Conservation (phyloP, 306 rosid species). For the Acacia acuminata region DNA sequence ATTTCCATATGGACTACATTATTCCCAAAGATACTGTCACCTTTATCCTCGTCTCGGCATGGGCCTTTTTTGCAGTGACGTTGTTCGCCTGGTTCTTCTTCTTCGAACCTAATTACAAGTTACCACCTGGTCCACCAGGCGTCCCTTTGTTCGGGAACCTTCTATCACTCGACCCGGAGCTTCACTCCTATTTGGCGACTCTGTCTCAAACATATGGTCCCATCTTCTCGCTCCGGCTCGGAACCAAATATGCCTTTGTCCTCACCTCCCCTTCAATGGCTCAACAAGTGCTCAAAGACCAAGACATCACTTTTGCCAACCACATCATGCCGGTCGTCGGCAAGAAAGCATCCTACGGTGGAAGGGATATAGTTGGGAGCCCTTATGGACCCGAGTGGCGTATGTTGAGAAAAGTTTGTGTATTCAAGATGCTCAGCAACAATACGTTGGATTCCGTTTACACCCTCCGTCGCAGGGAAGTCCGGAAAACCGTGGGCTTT, state of each 20-base stretch:
- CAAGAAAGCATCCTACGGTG: slow-evolving; percentile 39
- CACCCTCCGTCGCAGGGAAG: slow-evolving; percentile 54
- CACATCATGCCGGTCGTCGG: slow-evolving; percentile 62
- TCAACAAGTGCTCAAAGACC: slow-evolving; percentile 56
- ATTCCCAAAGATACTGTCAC: background rate
- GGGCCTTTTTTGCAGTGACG: slow-evolving; percentile 1
- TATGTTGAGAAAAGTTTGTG: slow-evolving; percentile 70
- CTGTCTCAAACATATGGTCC: slow-evolving; percentile 61
- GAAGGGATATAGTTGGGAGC: slow-evolving; percentile 55
- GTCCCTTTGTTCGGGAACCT: slow-evolving; percentile 75
- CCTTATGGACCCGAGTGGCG: slow-evolving; percentile 84
- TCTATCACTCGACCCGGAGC: slow-evolving; percentile 64
- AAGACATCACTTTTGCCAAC: slow-evolving; percentile 69
- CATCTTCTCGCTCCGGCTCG: slow-evolving; percentile 62
- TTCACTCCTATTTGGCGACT: slow-evolving; percentile 59
- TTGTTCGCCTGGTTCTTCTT: slow-evolving; percentile 14
- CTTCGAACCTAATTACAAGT: slow-evolving; percentile 15
- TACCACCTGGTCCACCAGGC: slow-evolving; percentile 74
- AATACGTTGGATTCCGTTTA: slow-evolving; percentile 55
- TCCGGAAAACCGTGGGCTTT: slow-evolving; percentile 43
- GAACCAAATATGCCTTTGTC: slow-evolving; percentile 51
- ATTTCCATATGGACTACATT: background rate
- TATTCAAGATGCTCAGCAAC: slow-evolving; percentile 68
- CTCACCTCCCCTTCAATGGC: slow-evolving; percentile 56
- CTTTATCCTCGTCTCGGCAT: background rate